Percentiles rank a stretch among this genome's conserved stretches.
These are phyloP conservation scores for Pseudoperonospora humuli DNA, from an alignment of 352 stramenopile species.

Conservation along the genomic window DNA sequence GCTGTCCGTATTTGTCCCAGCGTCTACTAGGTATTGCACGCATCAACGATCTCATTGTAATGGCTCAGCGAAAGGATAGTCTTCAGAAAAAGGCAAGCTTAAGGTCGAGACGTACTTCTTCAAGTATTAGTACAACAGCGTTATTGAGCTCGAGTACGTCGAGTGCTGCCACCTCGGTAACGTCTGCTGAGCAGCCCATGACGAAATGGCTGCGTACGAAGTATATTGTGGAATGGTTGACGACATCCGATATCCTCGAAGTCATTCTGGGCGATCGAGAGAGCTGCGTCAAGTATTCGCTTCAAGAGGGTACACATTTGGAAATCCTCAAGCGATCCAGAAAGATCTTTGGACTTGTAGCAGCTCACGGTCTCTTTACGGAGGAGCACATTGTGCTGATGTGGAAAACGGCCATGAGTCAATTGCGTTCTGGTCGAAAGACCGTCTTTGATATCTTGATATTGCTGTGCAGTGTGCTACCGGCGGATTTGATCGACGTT, in stretches of 20 bases:
- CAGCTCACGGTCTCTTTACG: slow-evolving; percentile 43
- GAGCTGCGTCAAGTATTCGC: slow-evolving; percentile 50
- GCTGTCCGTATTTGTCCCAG: slow-evolving; percentile 73
- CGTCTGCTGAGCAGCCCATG: slow-evolving; percentile 18
- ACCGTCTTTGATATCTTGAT: slow-evolving; percentile 69
- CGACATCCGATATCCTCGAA: slow-evolving; percentile 68
- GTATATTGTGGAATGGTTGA: slow-evolving; percentile 76
- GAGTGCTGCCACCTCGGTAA: slow-evolving; percentile 19
- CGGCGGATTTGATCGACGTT: slow-evolving; percentile 67
- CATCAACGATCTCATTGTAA: slow-evolving; percentile 70
- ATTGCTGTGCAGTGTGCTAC: slow-evolving; percentile 51
- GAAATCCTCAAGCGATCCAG: slow-evolving; percentile 76
- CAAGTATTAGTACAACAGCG: slow-evolving; percentile 23
- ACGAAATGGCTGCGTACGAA: slow-evolving; percentile 69
- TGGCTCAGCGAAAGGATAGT: slow-evolving; percentile 57
- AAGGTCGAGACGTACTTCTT: slow-evolving; percentile 33
- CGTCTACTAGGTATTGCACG: slow-evolving; percentile 62
- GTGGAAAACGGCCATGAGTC: slow-evolving; percentile 64
- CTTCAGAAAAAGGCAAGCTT: slow-evolving; percentile 60
- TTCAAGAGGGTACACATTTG: slow-evolving; percentile 73
- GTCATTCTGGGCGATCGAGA: slow-evolving; percentile 72
- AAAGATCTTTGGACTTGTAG: slow-evolving; percentile 62
- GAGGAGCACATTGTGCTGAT: slow-evolving; percentile 65
- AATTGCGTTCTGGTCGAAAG: slow-evolving; percentile 62
- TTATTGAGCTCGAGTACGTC: slow-evolving; percentile 20